Percentiles rank a stretch among this genome's conserved stretches.
Conservation (phyloP, 2,329 filamentous ascomycete species). For the Diaporthe sp. region DNA sequence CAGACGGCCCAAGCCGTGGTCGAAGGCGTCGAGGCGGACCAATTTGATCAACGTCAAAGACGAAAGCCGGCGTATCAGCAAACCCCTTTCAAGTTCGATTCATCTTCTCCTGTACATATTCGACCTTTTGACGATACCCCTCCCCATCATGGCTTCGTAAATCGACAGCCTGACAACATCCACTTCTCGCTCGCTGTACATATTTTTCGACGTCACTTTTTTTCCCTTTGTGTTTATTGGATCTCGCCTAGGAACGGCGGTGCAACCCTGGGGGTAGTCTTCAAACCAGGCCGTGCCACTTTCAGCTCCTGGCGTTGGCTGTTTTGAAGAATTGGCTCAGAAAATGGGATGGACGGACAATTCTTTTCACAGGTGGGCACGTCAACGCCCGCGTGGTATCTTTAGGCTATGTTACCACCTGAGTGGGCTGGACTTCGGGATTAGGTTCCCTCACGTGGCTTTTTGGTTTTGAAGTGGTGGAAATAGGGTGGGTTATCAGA, state of each 20-base stretch:
- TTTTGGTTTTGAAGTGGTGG: not conserved
- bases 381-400: not conserved
- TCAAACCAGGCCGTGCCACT: not conserved
- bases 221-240: conserved; percentile 3
- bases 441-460: not conserved
- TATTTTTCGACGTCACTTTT: conserved; percentile 10
- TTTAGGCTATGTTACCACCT: not conserved
- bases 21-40: conserved; percentile 73
- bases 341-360: conserved; percentile 12
- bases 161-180: conserved; percentile 13
- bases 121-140: conserved; percentile 32
- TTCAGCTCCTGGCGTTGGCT: not conserved
- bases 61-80: not conserved
- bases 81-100: not conserved
- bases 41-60: conserved; percentile 35
- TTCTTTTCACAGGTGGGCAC: conserved; percentile 1
- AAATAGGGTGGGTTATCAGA: not conserved
- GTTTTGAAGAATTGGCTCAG: conserved; percentile 7
- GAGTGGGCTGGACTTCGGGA: not conserved
- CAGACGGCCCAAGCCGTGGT: conserved; percentile 85
- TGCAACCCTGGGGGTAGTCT: conserved; percentile 20
- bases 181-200: conserved; percentile 33
- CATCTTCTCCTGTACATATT: conserved; percentile 29
- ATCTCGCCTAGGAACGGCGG: not conserved
- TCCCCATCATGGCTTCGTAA: not conserved